Conservation (phyloP, 768 basidiomycete genomes). For the Pholiota microspora region DNA sequence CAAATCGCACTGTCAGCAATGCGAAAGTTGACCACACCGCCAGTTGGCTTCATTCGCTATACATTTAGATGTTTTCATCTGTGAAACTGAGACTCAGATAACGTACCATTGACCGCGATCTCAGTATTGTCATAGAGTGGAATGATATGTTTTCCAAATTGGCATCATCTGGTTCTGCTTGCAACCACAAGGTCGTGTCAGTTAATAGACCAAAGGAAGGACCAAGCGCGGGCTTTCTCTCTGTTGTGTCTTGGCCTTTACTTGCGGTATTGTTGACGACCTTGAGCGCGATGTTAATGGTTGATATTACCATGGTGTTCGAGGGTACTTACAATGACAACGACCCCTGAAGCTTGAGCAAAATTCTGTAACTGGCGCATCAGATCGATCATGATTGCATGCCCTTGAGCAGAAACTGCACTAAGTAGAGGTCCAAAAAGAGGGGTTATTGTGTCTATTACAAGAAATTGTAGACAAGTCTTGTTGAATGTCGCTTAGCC, state of each 20-base stretch:
- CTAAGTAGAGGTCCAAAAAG: constrained; percentile 63
- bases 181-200: constrained; percentile 75
- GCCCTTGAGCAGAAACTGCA: constrained; percentile 69
- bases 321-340: constrained; percentile 49
- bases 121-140: constrained; percentile 16
- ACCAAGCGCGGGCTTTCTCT: constrained; percentile 69
- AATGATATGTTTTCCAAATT: background rate
- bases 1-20: constrained; percentile 13
- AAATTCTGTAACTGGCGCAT: constrained; percentile 61
- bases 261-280: constrained; percentile 58
- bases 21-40: constrained; percentile 9
- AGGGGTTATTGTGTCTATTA: constrained; percentile 66
- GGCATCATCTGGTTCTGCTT: constrained; percentile 18
- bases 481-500: background rate
- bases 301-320: background rate
- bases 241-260: constrained; percentile 17
- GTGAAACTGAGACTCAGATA: background rate
- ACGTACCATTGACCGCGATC: constrained; percentile 23
- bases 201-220: constrained; percentile 72
- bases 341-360: constrained; percentile 40
- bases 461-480: constrained; percentile 40
- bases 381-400: constrained; percentile 69
- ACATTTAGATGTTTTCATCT: background rate
- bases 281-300: constrained; percentile 32
- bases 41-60: constrained; percentile 10